phyloP scores from a whole-genome alignment of 805 yeast genomes.

The Yarrowia alimentaria region DNA sequence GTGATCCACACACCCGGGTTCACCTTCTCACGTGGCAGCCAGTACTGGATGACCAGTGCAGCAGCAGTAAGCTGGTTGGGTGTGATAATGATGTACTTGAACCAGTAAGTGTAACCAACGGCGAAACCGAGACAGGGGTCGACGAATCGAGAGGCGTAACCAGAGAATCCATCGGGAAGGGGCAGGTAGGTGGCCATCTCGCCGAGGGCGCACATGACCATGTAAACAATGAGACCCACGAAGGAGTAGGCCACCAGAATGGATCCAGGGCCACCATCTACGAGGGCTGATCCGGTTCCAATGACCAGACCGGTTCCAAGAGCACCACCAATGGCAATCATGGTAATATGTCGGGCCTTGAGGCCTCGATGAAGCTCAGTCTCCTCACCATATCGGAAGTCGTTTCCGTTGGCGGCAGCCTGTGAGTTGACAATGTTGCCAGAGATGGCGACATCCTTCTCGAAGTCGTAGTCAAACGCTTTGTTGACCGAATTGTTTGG shows the following conservation, averaged over 20 bases:
- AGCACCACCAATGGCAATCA: conserved; percentile 83
- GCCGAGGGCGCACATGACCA: conserved; percentile 66
- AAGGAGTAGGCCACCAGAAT: conserved; percentile 60
- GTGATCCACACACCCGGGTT: conserved; percentile 56
- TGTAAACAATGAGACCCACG: conserved; percentile 69
- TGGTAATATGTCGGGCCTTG: conserved; percentile 60
- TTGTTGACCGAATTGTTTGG: conserved; percentile 24
- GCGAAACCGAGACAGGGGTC: conserved; percentile 69
- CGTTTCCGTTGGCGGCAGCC: conserved; percentile 23
- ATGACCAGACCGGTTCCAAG: conserved; percentile 77
- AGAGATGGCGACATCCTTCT: conserved; percentile 23
- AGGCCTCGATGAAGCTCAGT: conserved; percentile 38
- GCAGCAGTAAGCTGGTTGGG: conserved; percentile 68
- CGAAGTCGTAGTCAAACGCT: conserved; percentile 25
- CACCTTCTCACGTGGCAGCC: conserved; percentile 45
- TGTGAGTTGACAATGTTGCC: conserved; percentile 24
- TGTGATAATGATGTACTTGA: conserved; percentile 54
- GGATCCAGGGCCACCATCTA: conserved; percentile 63
- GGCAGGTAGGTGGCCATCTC: conserved; percentile 70
- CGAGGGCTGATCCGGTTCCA: conserved; percentile 70
- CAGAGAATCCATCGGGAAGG: conserved; percentile 62
- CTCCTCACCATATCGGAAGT: conserved; percentile 26
- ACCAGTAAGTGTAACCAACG: conserved; percentile 61
- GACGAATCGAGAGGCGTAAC: conserved; percentile 61
- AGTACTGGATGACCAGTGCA: conserved; percentile 52